Base-by-base conservation (phyloP, 208 protist genomes). In the Blastocrithidia nonstop region DNA sequence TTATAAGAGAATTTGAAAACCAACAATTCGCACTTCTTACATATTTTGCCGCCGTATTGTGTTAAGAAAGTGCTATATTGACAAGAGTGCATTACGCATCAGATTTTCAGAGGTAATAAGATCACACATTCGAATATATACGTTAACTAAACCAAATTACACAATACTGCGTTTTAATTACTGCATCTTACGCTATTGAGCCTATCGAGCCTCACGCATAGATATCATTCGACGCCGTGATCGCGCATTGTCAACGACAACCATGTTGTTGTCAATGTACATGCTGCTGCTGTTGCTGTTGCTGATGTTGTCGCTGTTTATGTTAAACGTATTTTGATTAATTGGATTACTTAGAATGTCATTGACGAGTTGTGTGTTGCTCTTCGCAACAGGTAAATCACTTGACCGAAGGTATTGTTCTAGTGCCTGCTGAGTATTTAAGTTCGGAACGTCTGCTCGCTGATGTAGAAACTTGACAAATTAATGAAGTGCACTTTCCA, bases 121-220 rank as follows among this genome's bases (percentile, higher is more conserved):
- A 51, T 96, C 92, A 8, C 82, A 60, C n/a, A 95, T 54, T 4
- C 88, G 61, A 48, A 95, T 71, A 54, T 94, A 95, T 13, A 78
- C 45, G 35, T 90, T 80, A 27, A 95, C 42, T 57, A 94, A 85
- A 15, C 66, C 73, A 45, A 93, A 92, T 45, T 96, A 86, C 8
- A 88, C 80, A 26, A 93, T 71, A 42, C 87, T 93, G n/a, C 81
- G 65, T 50, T 95, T 95, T 20, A 96, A 60, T 27, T 90, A 79
- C 24, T 76, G 72, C 66, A 90, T 82, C 53, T 67, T 27, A 42
- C 78, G 50, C 50, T 79, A 57, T 49, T 92, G 71, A 51, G 95
- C 92, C 21, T 74, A 49, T 22, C 77, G 70, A 6, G 81, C 75
- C n/a, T 94, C 82, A 11, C 88, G 68, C 92, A 96, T 96, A 1